A percentile compares a stretch with the other conserved stretches of the same genome.
Evolutionary conservation across 2,329 filamentous ascomycete species (phyloP).

Genomic region (Alternaria sp.): DNA sequence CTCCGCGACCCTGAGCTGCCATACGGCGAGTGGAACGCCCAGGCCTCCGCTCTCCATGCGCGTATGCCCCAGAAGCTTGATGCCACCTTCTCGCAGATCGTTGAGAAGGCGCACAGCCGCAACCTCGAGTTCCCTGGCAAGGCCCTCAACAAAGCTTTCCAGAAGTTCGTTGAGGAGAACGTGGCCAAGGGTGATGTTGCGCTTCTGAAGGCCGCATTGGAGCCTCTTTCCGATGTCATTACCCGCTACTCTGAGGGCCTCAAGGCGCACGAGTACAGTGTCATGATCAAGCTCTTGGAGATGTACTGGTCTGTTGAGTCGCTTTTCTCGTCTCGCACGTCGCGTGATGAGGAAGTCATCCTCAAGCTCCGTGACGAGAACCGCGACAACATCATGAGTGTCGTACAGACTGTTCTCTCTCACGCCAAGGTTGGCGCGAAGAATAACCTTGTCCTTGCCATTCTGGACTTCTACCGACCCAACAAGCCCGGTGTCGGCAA

Average conservation of each 20-base stretch:
- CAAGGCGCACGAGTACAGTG: conserved; percentile 85
- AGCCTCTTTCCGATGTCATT: conserved; percentile 79
- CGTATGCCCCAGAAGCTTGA: conserved; percentile 97
- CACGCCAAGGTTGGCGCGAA: conserved; percentile 92
- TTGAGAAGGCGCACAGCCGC: conserved; percentile 80
- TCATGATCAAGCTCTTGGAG: conserved; percentile 80
- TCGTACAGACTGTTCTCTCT: conserved; percentile 88
- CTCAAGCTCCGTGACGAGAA: conserved; percentile 93
- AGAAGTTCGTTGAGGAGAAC: conserved; percentile 88
- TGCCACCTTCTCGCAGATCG: conserved; percentile 77
- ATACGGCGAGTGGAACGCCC: conserved; percentile 94
- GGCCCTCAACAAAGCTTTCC: conserved; percentile 80
- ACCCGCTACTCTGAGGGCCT: conserved; percentile 83
- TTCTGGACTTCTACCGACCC: conserved; percentile 91
- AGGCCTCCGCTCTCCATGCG: conserved; percentile 94
- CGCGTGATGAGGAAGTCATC: conserved; percentile 91
- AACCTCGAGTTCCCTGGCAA: conserved; percentile 91
- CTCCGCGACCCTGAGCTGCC: conserved; percentile 88
- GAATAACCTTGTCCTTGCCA: conserved; percentile 90
- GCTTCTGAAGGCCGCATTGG: conserved; percentile 73
- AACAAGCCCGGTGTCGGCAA: conserved; percentile 92
- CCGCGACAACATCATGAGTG: conserved; percentile 86
- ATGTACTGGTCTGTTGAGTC: conserved; percentile 84
- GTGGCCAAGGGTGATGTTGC: conserved; percentile 75
- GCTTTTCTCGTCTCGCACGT: conserved; percentile 83